Evolutionary conservation across 495 filamentous ascomycete genomes (phyloP).

Genomic region (Penicillium coffeae): DNA sequence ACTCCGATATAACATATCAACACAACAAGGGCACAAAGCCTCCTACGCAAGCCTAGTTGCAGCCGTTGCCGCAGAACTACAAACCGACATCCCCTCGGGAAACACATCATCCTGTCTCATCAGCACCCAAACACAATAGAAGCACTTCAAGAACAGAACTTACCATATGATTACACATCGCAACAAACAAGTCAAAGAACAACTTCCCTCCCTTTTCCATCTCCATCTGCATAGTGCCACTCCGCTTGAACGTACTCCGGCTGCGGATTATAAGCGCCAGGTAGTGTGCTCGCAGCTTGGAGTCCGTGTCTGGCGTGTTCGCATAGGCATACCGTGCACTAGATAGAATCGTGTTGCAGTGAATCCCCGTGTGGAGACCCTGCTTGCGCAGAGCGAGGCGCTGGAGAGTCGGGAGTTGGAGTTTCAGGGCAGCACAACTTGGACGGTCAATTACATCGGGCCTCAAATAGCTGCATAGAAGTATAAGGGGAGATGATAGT

Average conservation of each 20-base stretch:
- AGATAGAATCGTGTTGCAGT: constrained; percentile 76
- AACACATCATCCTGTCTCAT: constrained; percentile 28
- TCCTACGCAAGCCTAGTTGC: neutral
- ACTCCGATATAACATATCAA: too few relatives aligned
- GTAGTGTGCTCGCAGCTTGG: constrained; percentile 84
- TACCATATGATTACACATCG: constrained; percentile 85
- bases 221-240: constrained; percentile 94
- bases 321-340: constrained; percentile 84
- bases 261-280: constrained; percentile 86
- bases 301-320: constrained; percentile 84
- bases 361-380: constrained; percentile 75
- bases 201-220: constrained; percentile 83
- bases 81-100: constrained; percentile 13
- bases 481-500: neutral
- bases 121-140: too few relatives aligned
- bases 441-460: constrained; percentile 3
- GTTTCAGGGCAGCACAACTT: constrained; percentile 77
- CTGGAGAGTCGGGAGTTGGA: constrained; percentile 77
- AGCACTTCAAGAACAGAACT: too few relatives aligned
- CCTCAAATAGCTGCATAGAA: too few relatives aligned
- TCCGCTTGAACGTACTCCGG: constrained; percentile 81
- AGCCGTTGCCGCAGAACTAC: constrained; percentile 15
- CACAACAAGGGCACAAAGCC: too few relatives aligned
- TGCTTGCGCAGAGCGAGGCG: constrained; percentile 81
- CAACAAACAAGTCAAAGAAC: constrained; percentile 93